phyloP scores from a whole-genome alignment of 2,329 filamentous ascomycete genomes.

The Sporothrix schenckii region DNA sequence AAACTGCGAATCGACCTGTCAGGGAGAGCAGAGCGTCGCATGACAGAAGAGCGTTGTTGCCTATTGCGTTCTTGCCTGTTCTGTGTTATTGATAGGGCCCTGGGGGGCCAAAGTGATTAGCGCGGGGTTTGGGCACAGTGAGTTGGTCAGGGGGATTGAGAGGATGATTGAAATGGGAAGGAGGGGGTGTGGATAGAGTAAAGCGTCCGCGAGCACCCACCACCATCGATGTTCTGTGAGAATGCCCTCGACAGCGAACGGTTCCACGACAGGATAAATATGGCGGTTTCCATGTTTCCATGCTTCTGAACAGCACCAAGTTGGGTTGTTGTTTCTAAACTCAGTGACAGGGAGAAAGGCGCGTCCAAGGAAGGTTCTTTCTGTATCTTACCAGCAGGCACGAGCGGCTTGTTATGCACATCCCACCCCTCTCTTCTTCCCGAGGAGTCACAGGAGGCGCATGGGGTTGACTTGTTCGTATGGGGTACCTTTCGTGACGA shows the following conservation, averaged over 20 bases:
- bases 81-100: constrained; percentile 31
- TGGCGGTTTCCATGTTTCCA: background rate
- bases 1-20: constrained; percentile 22
- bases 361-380: background rate
- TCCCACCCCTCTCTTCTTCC: background rate
- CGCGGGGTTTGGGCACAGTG: constrained; percentile 33
- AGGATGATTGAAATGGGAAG: constrained; percentile 22
- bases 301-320: background rate
- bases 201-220: background rate
- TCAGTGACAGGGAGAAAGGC: background rate
- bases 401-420: background rate
- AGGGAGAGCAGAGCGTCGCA: constrained; percentile 34
- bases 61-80: constrained; percentile 36
- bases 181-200: constrained; percentile 31
- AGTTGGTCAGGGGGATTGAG: constrained; percentile 22
- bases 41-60: constrained; percentile 35
- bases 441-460: constrained; percentile 22
- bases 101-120: constrained; percentile 30
- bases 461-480: background rate
- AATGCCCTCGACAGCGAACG: too few relatives aligned
- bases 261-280: background rate
- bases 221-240: too few relatives aligned
- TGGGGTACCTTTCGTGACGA: background rate
- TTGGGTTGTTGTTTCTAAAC: background rate
- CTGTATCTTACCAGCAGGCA: background rate